Base-by-base conservation (phyloP, 306 rosid genomes). In the Clitoria ternatea region DNA sequence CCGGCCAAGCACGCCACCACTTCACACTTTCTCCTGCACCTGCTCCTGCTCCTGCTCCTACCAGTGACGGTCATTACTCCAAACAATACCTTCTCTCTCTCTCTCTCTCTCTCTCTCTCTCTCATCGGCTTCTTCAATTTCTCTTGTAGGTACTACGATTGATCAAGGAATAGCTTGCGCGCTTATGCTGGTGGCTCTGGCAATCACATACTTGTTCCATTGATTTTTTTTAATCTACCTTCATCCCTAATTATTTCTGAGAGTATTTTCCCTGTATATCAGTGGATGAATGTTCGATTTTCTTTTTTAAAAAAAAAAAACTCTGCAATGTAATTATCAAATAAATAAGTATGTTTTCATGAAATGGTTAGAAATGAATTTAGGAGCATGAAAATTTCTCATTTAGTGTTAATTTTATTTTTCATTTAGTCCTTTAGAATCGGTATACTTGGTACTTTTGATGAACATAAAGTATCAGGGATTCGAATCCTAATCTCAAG, bases 161-260 rank as follows among this genome's bases (percentile, higher is more conserved):
- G 94, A 88, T 79, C 94, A 88, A 83, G 90, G 90, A 44, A 44
- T 88, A 43, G 94, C 94, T 26, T 88, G 77, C 65, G 11, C 67
- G 13, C 88, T 88, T 24, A 70, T 88, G 72, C 0, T 85, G 23
- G 61, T 85, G 77, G 94, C 88, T 26, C 84, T 88, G 6, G 94
- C 85, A 14, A 66, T 85, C 30, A 88, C 94, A 1, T 85, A 88
- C 73, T 61, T 85, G 5, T 2, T 83, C 39, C 94, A 85, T 35
- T 85, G 78, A 88, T n/a, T n/a, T n/a, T 73, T 66, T 56, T 15
- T 39, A 8, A 9, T 62, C 14, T 36, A 6, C n/a, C 43, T 11
- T 11, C 9, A 27, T 30, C 45, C 50, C 36, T 32, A 32, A 15
- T 13, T 18, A 1, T 14, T 63, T 65, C 4, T 2, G 6, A 20